Evolutionary conservation across 352 stramenopile species (phyloP).

Genomic region (Peronospora belbahrii): DNA sequence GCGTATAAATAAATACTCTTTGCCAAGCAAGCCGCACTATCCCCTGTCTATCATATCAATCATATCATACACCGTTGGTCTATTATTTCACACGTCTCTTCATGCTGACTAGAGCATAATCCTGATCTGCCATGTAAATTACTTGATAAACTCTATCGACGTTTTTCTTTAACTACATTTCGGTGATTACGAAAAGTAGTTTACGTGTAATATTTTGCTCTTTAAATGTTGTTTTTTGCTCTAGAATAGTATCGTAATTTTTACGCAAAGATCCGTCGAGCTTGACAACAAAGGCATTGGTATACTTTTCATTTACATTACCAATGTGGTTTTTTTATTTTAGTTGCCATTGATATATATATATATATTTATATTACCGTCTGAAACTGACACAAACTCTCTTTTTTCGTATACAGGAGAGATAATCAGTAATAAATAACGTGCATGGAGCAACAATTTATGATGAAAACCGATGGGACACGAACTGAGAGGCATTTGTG

Average conservation of each 20-base stretch:
- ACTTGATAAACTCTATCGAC: neutral
- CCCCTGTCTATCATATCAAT: too few relatives aligned
- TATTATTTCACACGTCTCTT: too few relatives aligned
- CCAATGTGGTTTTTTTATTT: constrained; percentile 7
- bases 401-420: neutral
- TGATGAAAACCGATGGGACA: constrained; percentile 8
- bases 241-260: neutral
- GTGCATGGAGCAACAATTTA: constrained; percentile 28
- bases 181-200: too few relatives aligned
- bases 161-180: too few relatives aligned
- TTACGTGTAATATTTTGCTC: neutral
- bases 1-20: constrained; percentile 24
- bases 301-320: too few relatives aligned
- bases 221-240: neutral
- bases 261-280: too few relatives aligned
- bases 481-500: constrained; percentile 43
- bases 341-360: too few relatives aligned
- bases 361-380: too few relatives aligned
- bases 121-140: constrained; percentile 13
- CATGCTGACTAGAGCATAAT: constrained; percentile 19
- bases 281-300: too few relatives aligned
- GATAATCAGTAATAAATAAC: constrained; percentile 6
- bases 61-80: too few relatives aligned
- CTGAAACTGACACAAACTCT: constrained; percentile 7
- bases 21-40: too few relatives aligned